A percentile compares a stretch with the other conserved stretches of the same genome.
Conservation (phyloP, 2,329 filamentous ascomycete species). For the Alternaria burnsii region DNA sequence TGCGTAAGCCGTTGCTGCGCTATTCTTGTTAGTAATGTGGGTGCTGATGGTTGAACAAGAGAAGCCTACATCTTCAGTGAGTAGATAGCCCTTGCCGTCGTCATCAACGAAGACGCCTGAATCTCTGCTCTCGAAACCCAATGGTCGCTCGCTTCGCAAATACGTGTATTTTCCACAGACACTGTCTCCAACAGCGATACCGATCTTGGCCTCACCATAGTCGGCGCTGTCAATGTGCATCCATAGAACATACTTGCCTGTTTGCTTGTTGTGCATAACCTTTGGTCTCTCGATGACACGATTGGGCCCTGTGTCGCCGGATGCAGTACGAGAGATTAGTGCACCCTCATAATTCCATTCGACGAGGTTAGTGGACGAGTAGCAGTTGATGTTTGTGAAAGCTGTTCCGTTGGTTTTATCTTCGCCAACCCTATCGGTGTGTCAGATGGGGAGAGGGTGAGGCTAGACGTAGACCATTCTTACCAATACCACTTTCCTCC, state of each 20-base stretch:
- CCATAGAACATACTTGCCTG: constrained; percentile 72
- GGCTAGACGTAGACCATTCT: neutral
- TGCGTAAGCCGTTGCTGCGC: constrained; percentile 66
- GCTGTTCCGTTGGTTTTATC: constrained; percentile 70
- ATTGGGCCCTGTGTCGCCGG: constrained; percentile 67
- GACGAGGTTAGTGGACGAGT: constrained; percentile 68
- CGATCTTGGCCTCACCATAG: constrained; percentile 71
- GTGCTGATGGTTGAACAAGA: neutral
- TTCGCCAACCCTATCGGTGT: constrained; percentile 65
- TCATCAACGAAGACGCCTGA: constrained; percentile 70
- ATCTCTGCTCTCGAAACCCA: constrained; percentile 64
- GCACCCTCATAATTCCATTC: constrained; percentile 70
- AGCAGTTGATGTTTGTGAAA: constrained; percentile 74
- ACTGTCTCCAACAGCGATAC: constrained; percentile 66
- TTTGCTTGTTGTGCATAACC: constrained; percentile 72
- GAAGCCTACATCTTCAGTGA: constrained; percentile 67
- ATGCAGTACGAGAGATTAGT: constrained; percentile 62
- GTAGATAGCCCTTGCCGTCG: constrained; percentile 67
- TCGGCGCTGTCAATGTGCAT: constrained; percentile 70
- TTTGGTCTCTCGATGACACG: constrained; percentile 74
- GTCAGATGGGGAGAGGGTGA: neutral
- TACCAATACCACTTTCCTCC: constrained; percentile 66
- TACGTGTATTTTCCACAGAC: constrained; percentile 70
- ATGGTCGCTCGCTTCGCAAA: constrained; percentile 56
- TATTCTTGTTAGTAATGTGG: constrained; percentile 34